Percentiles rank a stretch among this genome's conserved stretches.
These are phyloP conservation scores for Pichia norvegensis DNA, from an alignment of 1,139 yeast species.

Conservation along the genomic window DNA sequence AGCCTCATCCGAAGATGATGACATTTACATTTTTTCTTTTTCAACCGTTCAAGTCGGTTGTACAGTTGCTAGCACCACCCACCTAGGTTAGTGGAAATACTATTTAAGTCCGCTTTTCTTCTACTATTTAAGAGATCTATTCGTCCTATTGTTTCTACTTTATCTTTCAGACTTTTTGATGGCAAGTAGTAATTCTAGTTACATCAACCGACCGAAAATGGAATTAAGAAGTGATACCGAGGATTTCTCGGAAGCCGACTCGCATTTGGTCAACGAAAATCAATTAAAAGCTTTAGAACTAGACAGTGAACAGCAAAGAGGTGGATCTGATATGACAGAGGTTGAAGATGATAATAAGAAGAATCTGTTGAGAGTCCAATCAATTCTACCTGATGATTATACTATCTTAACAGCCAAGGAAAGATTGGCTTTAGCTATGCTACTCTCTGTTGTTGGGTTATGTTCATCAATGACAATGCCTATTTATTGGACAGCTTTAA, in stretches of 20 bases:
- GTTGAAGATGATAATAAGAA: not conserved
- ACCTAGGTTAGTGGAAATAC: no score
- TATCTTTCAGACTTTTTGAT: no score
- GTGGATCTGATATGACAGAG: not conserved
- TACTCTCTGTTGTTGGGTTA: slow-evolving; percentile 41
- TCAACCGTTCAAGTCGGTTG: no score
- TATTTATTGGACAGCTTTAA: slow-evolving; percentile 67
- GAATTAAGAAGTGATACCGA: not conserved
- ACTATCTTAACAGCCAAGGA: slow-evolving; percentile 34
- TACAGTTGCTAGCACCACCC: no score
- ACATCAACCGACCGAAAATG: not conserved
- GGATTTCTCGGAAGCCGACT: not conserved
- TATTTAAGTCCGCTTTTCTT: no score
- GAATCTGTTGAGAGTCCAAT: not conserved
- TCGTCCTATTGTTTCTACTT: no score
- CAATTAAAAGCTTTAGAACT: not conserved
- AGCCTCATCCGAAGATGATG: no score
- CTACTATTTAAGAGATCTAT: no score
- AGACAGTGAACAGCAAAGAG: not conserved
- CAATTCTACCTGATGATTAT: slow-evolving; percentile 11
- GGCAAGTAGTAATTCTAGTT: not conserved
- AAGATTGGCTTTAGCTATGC: slow-evolving; percentile 30
- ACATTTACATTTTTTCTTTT: no score
- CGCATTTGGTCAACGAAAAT: not conserved
- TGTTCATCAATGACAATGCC: slow-evolving; percentile 65